Conservation (phyloP, 2,329 filamentous ascomycete species). For the Fusarium sambucinum region DNA sequence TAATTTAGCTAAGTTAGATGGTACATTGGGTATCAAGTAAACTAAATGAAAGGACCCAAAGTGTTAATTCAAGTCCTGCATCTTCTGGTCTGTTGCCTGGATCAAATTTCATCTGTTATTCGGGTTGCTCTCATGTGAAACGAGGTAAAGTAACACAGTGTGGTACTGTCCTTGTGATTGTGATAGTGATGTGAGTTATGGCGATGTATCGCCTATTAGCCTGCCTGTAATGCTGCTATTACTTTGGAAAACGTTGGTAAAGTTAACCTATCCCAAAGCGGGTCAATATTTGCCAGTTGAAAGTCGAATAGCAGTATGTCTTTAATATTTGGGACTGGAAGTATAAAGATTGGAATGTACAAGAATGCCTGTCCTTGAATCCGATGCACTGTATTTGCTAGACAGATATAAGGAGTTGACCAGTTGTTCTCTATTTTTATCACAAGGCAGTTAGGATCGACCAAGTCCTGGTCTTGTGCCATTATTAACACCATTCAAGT, state of each 20-base stretch:
- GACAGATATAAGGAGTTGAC: not conserved
- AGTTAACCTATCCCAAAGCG: not conserved
- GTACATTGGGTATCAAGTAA: not conserved
- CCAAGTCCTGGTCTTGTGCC: constrained; percentile 6
- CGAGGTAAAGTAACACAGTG: constrained; percentile 7
- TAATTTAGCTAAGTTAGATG: not conserved
- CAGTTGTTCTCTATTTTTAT: constrained; percentile 24
- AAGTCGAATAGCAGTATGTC: not conserved
- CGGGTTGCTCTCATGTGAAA: constrained; percentile 11
- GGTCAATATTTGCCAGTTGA: not conserved
- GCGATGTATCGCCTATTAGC: constrained; percentile 1
- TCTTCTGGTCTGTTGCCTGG: not conserved
- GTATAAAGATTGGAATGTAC: constrained; percentile 11
- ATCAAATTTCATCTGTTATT: not conserved
- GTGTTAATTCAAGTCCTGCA: not conserved
- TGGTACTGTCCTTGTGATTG: constrained; percentile 1
- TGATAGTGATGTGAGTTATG: constrained; percentile 10
- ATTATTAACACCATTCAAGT: constrained; percentile 34
- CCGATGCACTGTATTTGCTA: not conserved
- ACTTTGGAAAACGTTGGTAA: not conserved
- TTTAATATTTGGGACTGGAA: not conserved
- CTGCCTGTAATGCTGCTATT: not conserved
- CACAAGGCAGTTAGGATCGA: constrained; percentile 20
- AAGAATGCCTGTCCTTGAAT: not conserved
- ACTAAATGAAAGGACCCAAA: not conserved